Evolutionary conservation across 306 rosid species (phyloP).

Genomic region (Ceratonia siliqua): DNA sequence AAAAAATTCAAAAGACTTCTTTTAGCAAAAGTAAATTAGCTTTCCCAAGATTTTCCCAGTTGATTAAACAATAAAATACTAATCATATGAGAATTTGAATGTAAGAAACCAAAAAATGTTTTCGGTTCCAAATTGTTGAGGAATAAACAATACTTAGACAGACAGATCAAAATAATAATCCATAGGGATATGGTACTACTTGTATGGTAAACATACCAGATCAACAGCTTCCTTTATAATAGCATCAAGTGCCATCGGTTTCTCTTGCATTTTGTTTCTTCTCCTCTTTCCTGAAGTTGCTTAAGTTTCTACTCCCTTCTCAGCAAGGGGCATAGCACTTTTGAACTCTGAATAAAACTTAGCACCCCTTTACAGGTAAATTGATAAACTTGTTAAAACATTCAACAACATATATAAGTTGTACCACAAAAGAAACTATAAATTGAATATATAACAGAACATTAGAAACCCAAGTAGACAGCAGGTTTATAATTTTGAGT

Average conservation of each 20-base stretch:
- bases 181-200: not conserved
- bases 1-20: not conserved
- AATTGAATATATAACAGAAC: not conserved
- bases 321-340: conserved; percentile 12
- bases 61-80: not conserved
- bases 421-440: not conserved
- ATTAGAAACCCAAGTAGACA: not conserved
- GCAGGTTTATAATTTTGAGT: too few relatives aligned
- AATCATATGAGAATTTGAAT: not conserved
- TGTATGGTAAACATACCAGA: conserved; percentile 49
- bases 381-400: not conserved
- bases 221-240: conserved; percentile 66
- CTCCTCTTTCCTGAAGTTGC: conserved; percentile 13
- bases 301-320: not conserved
- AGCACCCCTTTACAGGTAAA: not conserved
- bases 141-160: not conserved
- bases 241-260: conserved; percentile 51
- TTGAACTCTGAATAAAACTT: conserved; percentile 11
- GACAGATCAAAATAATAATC: not conserved
- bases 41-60: too few relatives aligned
- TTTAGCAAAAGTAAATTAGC: too few relatives aligned
- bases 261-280: conserved; percentile 45
- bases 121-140: not conserved
- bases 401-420: not conserved
- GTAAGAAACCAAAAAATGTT: not conserved